Evolutionary conservation across 2,329 filamentous ascomycete genomes (phyloP).

Genomic region (Aspergillus texensis): DNA sequence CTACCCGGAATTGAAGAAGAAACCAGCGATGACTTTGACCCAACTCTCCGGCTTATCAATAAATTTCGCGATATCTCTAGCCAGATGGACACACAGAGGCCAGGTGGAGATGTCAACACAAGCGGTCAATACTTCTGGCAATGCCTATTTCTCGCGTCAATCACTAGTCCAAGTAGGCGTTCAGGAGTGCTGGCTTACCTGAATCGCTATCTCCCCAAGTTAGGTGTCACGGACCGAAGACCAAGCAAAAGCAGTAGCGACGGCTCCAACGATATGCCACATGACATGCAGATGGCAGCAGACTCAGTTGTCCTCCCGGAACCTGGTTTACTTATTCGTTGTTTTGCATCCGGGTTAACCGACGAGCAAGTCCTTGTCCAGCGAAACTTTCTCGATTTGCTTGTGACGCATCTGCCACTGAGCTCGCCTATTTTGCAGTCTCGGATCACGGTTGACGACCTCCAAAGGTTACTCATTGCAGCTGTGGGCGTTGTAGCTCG

Average conservation of each 20-base stretch:
- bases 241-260: constrained; percentile 32
- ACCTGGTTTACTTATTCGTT: constrained; percentile 84
- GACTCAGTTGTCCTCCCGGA: constrained; percentile 69
- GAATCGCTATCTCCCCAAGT: constrained; percentile 72
- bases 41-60: constrained; percentile 77
- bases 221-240: constrained; percentile 52
- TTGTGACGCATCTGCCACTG: constrained; percentile 87
- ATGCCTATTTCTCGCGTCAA: constrained; percentile 89
- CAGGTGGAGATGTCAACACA: constrained; percentile 54
- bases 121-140: constrained; percentile 96
- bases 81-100: constrained; percentile 57
- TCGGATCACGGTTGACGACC: constrained; percentile 71
- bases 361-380: constrained; percentile 92
- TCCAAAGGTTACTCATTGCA: constrained; percentile 79
- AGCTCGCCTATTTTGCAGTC: constrained; percentile 79
- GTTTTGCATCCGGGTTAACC: constrained; percentile 84
- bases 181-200: constrained; percentile 88
- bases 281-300: constrained; percentile 40
- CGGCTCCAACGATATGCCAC: constrained; percentile 26
- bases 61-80: constrained; percentile 66
- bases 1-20: constrained; percentile 93
- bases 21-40: constrained; percentile 94
- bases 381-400: constrained; percentile 86
- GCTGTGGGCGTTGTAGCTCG: constrained; percentile 85
- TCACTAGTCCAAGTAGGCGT: constrained; percentile 83